Evolutionary conservation across 768 basidiomycete genomes (phyloP), one percentile per base, ranked within the genome.

Genomic region (Naganishia vishniacii): DNA sequence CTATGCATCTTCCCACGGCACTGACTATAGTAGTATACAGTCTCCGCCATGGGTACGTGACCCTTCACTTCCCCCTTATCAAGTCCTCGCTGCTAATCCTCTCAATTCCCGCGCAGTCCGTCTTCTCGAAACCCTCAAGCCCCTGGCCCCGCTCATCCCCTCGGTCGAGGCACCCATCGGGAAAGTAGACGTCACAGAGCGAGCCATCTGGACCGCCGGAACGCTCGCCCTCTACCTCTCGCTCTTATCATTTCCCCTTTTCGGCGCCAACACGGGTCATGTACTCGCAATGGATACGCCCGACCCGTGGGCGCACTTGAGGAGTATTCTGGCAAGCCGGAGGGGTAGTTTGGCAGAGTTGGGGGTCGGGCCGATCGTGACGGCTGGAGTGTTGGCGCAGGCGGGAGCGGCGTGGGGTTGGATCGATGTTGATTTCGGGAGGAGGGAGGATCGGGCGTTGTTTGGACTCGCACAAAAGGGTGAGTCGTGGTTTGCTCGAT

Each of bases 381-480:
- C 53, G 20, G 53, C 53, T 1, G 53, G 31, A 12, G 37, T 56
- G 8, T 16, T 32, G 7, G n/a, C 31, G 8, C 53, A 56, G 53
- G 53, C 53, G 1, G 53, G 32, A 15, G 53, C 53, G 6, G 53
- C 53, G 34, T 56, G 26, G 28, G 53, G 53, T 2, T 56, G 53
- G 53, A 25, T 56, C 13, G 53, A 56, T 23, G 53, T 56, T 23
- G 53, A 56, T 40, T 56, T 56, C 20, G 9, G n/a, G 20, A 40
- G 53, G 53, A 41, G 53, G 53, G 53, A 56, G 8, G 53, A 56
- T 41, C n/a, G 53, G 53, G 53, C 53, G 18, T 16, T 56, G 34
- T 40, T 56, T 40, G 53, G 49, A 9, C 29, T 29, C 6, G 31
- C 31, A n/a, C 49, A 51, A 18, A 51, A 51, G 49, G 49, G 49